Evolutionary conservation across 441 rosid species (phyloP).

Genomic region (Erodium moschatum): DNA sequence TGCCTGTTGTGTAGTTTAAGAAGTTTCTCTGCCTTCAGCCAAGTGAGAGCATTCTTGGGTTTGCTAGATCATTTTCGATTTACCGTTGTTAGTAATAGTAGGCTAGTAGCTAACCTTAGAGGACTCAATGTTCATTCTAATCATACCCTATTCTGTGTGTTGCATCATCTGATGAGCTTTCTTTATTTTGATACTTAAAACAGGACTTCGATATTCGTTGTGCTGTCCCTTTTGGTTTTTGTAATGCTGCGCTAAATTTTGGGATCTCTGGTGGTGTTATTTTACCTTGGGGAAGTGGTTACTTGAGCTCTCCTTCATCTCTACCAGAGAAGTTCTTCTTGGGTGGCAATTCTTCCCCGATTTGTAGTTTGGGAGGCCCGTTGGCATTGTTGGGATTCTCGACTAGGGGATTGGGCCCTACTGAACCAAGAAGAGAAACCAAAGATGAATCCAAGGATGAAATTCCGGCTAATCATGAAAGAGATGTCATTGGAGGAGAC

Average conservation of each 20-base stretch:
- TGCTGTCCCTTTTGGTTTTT: slow-evolving; percentile 73
- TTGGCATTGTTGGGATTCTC: slow-evolving; percentile 67
- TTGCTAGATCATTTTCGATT: too few species aligned
- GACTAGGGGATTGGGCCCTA: slow-evolving; percentile 62
- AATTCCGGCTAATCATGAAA: slow-evolving; percentile 31
- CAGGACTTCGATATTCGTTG: slow-evolving; percentile 79
- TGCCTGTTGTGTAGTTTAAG: background rate
- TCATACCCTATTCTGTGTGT: background rate
- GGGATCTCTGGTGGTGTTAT: slow-evolving; percentile 66
- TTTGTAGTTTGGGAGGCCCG: slow-evolving; percentile 74
- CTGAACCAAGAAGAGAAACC: slow-evolving; percentile 55
- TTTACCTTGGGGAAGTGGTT: slow-evolving; percentile 71
- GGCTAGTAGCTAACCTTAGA: background rate
- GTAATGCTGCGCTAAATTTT: slow-evolving; percentile 56
- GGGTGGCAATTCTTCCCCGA: slow-evolving; percentile 82
- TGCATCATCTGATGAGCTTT: slow-evolving; percentile 10
- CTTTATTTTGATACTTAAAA: slow-evolving; percentile 14
- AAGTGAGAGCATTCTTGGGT: background rate
- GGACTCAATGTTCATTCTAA: background rate
- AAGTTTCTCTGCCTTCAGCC: background rate
- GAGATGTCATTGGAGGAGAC: slow-evolving; percentile 87
- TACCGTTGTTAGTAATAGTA: background rate
- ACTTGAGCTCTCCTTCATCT: slow-evolving; percentile 39
- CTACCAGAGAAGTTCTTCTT: slow-evolving; percentile 78
- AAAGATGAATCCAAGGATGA: slow-evolving; percentile 27